Conservation (phyloP, 257 asterid genomes). For the Dorcoceras hygrometricum region DNA sequence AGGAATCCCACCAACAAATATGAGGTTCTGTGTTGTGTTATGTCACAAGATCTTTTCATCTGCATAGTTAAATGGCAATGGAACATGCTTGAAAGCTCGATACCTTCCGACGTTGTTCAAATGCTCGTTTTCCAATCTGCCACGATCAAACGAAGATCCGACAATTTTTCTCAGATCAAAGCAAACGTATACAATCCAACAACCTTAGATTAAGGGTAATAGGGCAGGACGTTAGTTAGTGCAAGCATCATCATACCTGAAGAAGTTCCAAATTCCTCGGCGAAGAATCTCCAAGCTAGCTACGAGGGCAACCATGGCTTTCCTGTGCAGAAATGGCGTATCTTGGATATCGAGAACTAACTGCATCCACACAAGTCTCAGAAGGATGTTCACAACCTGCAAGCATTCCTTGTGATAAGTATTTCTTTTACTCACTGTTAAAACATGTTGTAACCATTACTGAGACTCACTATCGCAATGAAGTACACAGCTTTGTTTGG, state of each 20-base stretch:
- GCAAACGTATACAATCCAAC: background rate
- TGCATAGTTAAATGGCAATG: conserved; percentile 75
- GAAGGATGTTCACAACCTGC: conserved; percentile 61
- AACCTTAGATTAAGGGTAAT: background rate
- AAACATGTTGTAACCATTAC: background rate
- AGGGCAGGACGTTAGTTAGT: background rate
- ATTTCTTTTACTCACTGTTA: background rate
- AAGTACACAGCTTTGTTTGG: conserved; percentile 59
- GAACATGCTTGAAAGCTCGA: conserved; percentile 70
- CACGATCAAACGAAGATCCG: background rate
- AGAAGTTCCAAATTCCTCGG: conserved; percentile 88
- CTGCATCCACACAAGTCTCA: conserved; percentile 93
- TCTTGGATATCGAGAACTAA: conserved; percentile 53
- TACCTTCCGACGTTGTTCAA: conserved; percentile 31
- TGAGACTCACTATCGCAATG: conserved; percentile 62
- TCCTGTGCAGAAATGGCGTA: conserved; percentile 45
- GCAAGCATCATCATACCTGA: conserved; percentile 48
- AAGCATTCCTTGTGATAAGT: background rate
- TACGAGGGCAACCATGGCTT: conserved; percentile 50
- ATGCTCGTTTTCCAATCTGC: conserved; percentile 78
- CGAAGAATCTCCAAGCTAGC: conserved; percentile 82
- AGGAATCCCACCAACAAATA: background rate
- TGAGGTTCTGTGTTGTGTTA: background rate
- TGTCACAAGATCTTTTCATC: conserved; percentile 41
- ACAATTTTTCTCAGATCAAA: background rate